phyloP scores from a whole-genome alignment of 1,284 basidiomycete species.

The Lentinus polychrous region DNA sequence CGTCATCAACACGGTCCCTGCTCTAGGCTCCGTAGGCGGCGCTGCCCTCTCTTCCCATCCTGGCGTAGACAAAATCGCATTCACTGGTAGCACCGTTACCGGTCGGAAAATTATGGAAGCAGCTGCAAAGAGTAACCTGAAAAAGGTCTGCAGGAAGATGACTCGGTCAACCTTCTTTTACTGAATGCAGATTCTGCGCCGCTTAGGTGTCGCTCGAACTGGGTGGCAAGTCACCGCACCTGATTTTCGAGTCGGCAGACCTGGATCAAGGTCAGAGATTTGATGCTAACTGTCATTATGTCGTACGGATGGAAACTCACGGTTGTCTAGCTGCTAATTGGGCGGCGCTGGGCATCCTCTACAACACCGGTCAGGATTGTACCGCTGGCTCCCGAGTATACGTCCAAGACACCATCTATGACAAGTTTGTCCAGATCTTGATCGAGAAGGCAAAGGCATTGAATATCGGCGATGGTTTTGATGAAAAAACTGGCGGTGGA shows the following conservation, averaged over 20 bases:
- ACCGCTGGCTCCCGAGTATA: conserved; percentile 83
- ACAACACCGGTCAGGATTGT: conserved; percentile 84
- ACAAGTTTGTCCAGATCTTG: conserved; percentile 71
- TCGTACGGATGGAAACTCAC: not conserved
- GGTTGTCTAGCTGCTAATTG: conserved; percentile 65
- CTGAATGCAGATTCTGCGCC: not conserved
- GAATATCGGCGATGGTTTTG: conserved; percentile 76
- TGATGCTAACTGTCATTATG: not conserved
- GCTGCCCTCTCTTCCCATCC: conserved; percentile 73
- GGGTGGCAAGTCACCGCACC: conserved; percentile 92
- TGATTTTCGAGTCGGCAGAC: conserved; percentile 78
- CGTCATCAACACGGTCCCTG: conserved; percentile 86
- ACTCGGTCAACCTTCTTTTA: not conserved
- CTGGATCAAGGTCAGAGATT: conserved; percentile 65
- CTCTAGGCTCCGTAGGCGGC: conserved; percentile 79
- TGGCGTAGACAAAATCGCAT: conserved; percentile 82
- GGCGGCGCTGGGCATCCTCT: conserved; percentile 78
- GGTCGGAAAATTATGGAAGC: conserved; percentile 90
- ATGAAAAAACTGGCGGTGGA: conserved; percentile 69
- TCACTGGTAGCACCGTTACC: conserved; percentile 82
- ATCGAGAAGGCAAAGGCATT: conserved; percentile 63
- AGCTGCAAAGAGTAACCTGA: conserved; percentile 89
- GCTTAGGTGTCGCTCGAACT: conserved; percentile 83
- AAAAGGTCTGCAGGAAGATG: conserved; percentile 48
- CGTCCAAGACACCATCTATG: conserved; percentile 80